Evolutionary conservation across 441 rosid species (phyloP), one percentile per base, ranked within the genome.

Genomic region (Cnidoscolus chayamansa): DNA sequence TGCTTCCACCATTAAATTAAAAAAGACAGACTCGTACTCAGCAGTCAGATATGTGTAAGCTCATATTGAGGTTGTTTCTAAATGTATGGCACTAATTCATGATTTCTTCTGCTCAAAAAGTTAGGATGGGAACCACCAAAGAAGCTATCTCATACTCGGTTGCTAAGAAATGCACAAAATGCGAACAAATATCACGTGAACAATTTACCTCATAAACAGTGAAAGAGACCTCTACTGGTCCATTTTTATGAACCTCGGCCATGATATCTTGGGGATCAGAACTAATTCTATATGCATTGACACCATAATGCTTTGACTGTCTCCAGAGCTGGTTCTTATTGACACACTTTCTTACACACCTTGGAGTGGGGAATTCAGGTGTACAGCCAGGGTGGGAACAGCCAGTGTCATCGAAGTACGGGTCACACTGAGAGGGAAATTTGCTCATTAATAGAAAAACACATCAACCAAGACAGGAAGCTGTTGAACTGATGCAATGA

Each of bases 361-460:
- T 88, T 16, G 98, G 97, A 59, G 98, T 94, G 56, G 92, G 93
- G 80, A 78, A 94, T 71, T 76, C 93, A 58, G 97, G 98, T 84
- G 92, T 96, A 74, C 97, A 94, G 67, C 98, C 98, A 37, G 98
- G 97, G 86, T 94, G 98, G 63, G 94, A 88, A 75, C 97, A 92
- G 63, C 98, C 97, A 31, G 61, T 85, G 67, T 79, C 78, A 65
- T 92, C 98, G 59, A 94, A 92, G 84, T 94, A 94, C 43, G 97
- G 97, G 75, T 92, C 90, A 74, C 98, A 94, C 97, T 92, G 85
- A 64, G 62, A 74, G 55, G 63, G 32, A 72, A 77, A 11, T 45
- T 61, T 65, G 61, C 40, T 59, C 15, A 55, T 62, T 5, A 58
- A 40, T 62, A 65, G 58, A 17, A 68, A 40, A 62, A 35, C 48